Conservation (phyloP, 352 stramenopile genomes). For the Phytophthora fragariae region DNA sequence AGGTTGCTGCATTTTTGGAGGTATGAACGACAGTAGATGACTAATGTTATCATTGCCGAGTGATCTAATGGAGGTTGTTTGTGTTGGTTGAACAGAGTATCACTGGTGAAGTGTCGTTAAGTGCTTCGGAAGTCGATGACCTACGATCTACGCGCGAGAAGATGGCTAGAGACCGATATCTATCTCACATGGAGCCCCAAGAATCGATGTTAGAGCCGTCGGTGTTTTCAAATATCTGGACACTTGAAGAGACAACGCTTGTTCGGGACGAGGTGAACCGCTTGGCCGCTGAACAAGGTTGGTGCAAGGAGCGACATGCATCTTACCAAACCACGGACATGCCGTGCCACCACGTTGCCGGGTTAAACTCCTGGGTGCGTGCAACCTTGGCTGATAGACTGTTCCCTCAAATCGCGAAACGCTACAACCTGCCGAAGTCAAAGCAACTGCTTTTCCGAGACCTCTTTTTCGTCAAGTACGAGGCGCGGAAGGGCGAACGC, state of each 20-base stretch:
- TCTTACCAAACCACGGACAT: slow-evolving; percentile 89
- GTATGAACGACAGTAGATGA: slow-evolving; percentile 14
- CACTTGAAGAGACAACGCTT: slow-evolving; percentile 49
- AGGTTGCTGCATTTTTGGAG: slow-evolving; percentile 50
- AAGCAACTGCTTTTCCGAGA: slow-evolving; percentile 81
- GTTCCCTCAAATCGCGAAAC: slow-evolving; percentile 63
- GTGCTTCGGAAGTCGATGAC: slow-evolving; percentile 24
- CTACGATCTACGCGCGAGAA: slow-evolving; percentile 49
- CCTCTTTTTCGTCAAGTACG: slow-evolving; percentile 91
- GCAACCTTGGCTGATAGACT: slow-evolving; percentile 52
- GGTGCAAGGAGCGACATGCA: slow-evolving; percentile 79
- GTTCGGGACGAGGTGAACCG: slow-evolving; percentile 54
- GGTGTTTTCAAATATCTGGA: slow-evolving; percentile 66
- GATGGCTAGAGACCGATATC: slow-evolving; percentile 55
- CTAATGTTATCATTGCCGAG: neutral
- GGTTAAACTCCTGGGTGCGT: slow-evolving; percentile 74
- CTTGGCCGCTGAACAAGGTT: slow-evolving; percentile 54
- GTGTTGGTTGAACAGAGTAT: slow-evolving; percentile 22
- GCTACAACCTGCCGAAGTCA: slow-evolving; percentile 49
- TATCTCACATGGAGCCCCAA: slow-evolving; percentile 56
- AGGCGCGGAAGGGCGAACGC: slow-evolving; percentile 64
- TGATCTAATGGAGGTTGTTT: slow-evolving; percentile 1
- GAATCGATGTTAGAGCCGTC: slow-evolving; percentile 48
- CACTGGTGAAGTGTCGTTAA: slow-evolving; percentile 32
- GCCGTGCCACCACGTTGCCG: slow-evolving; percentile 72